A percentile compares a stretch with the other conserved stretches of the same genome.
Evolutionary conservation across 305 asterid genomes (phyloP).

Genomic region (Fraxinus baroniana): DNA sequence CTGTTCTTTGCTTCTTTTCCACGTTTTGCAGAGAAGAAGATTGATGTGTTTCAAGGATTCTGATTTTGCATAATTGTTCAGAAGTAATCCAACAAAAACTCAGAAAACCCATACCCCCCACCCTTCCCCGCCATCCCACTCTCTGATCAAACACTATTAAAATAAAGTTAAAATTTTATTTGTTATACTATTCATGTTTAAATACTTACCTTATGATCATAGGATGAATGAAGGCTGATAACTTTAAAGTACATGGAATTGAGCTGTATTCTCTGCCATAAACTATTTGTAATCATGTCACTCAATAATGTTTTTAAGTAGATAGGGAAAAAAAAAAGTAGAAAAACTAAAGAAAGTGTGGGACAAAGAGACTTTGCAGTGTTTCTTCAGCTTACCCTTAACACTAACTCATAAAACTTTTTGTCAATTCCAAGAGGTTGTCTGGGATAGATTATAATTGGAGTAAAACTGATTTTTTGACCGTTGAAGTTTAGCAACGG

Average conservation of each 20-base stretch:
- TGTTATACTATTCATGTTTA: background rate
- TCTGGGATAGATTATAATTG: too few relatives aligned
- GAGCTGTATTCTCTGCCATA: background rate
- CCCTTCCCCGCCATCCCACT: background rate
- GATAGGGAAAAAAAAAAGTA: background rate
- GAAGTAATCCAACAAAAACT: conserved; percentile 9
- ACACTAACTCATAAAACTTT: background rate
- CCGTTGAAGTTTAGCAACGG: too few relatives aligned
- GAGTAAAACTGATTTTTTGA: too few relatives aligned
- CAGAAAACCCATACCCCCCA: background rate
- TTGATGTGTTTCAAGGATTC: conserved; percentile 33
- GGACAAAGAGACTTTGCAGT: background rate
- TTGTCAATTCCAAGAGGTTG: background rate
- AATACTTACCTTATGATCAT: background rate
- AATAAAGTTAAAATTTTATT: background rate
- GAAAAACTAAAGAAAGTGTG: background rate
- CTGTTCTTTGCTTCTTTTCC: conserved; percentile 36
- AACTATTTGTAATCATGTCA: background rate
- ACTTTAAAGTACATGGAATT: background rate
- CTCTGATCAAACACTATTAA: background rate
- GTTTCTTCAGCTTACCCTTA: background rate
- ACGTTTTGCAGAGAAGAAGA: conserved; percentile 34
- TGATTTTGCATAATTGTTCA: conserved; percentile 19
- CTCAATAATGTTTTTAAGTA: background rate
- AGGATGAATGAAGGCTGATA: background rate